A percentile compares a stretch with the other conserved stretches of the same genome.
phyloP scores from a whole-genome alignment of 2,329 filamentous ascomycete species.

The Elsinoe batatas region DNA sequence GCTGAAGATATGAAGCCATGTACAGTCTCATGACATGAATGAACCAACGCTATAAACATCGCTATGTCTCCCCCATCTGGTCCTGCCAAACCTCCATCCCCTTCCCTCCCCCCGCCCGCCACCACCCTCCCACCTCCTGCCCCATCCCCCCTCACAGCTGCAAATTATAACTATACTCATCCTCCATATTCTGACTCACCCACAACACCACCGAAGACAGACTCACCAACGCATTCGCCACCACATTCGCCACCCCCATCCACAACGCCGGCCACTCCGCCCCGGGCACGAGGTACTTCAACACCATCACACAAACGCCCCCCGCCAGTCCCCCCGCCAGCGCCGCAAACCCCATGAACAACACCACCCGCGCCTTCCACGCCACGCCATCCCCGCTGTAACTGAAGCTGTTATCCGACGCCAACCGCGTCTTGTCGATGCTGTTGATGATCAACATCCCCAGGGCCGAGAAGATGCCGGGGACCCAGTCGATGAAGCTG shows the following conservation, averaged over 20 bases:
- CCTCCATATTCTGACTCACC: conserved; percentile 64
- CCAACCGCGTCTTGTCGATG: conserved; percentile 57
- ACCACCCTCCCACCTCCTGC: not conserved
- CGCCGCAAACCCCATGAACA: conserved; percentile 60
- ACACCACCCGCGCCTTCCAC: conserved; percentile 60
- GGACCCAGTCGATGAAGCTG: conserved; percentile 64
- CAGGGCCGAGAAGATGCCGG: conserved; percentile 57
- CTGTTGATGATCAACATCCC: conserved; percentile 65
- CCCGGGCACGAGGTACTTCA: conserved; percentile 55
- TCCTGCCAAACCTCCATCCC: not conserved
- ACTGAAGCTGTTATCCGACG: conserved; percentile 50
- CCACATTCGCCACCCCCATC: conserved; percentile 57
- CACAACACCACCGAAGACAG: conserved; percentile 56
- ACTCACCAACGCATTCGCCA: conserved; percentile 57
- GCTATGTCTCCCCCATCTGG: not conserved
- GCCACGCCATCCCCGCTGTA: conserved; percentile 57
- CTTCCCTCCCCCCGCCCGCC: not conserved
- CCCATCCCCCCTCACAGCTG: conserved; percentile 38
- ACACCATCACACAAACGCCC: conserved; percentile 55
- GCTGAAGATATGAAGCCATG: not conserved
- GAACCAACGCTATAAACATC: conserved; percentile 5
- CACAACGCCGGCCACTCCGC: conserved; percentile 54
- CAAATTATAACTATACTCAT: conserved; percentile 61
- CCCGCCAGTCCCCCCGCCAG: conserved; percentile 59
- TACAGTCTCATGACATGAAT: conserved; percentile 5